Conservation (phyloP, 257 asterid species). For the Fraxinus anomala region DNA sequence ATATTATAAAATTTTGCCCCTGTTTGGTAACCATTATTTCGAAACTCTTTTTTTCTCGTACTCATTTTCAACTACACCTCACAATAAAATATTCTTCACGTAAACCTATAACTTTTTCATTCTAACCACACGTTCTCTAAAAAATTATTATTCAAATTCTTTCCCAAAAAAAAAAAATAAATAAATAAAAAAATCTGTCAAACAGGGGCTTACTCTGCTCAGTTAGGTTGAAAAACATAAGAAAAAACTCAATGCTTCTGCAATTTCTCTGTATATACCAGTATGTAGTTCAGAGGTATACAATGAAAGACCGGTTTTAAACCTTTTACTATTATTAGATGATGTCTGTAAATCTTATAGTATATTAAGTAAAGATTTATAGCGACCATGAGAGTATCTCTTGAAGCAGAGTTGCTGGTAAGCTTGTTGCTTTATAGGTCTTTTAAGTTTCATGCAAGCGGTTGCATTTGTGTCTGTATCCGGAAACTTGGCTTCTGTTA, state of each 20-base stretch:
- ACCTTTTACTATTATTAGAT: not conserved
- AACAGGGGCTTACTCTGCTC: not conserved
- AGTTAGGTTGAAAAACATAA: not conserved
- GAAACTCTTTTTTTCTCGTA: too few species aligned
- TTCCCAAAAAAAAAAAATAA: too few species aligned
- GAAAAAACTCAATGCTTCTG: not conserved
- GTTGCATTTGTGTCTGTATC: not conserved
- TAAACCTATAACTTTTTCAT: too few species aligned
- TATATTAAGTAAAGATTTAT: not conserved
- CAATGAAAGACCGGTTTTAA: not conserved
- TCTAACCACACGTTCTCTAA: too few species aligned
- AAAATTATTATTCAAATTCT: too few species aligned
- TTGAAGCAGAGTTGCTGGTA: not conserved
- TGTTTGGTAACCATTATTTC: too few species aligned
- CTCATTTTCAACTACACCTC: too few species aligned
- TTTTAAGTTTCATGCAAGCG: not conserved
- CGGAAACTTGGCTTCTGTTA: not conserved
- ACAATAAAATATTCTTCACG: too few species aligned
- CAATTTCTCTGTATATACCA: not conserved
- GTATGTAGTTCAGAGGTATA: not conserved
- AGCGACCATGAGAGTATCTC: not conserved
- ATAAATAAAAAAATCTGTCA: too few species aligned
- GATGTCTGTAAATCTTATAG: not conserved
- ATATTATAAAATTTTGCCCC: not conserved
- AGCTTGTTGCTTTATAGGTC: conserved; percentile 5